These are phyloP conservation scores for Fraxinus latifolia DNA, from an alignment of 305 asterid species.

Conservation along the genomic window DNA sequence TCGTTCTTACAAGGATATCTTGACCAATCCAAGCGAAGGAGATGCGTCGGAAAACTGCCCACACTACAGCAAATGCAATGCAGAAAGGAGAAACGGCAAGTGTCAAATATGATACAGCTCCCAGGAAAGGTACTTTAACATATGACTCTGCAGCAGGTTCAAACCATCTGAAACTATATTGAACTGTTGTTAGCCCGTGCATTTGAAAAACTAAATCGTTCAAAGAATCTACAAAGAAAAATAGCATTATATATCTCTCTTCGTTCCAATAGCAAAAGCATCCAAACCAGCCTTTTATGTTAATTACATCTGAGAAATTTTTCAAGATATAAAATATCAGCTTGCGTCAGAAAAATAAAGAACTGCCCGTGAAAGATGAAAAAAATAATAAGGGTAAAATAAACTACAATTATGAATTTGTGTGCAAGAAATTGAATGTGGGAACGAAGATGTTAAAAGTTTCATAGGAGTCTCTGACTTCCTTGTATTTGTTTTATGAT, in stretches of 20 bases:
- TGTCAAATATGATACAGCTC: conserved; percentile 80
- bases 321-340: not conserved
- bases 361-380: not conserved
- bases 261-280: not conserved
- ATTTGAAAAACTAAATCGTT: conserved; percentile 23
- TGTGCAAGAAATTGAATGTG: not conserved
- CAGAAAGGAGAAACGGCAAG: conserved; percentile 89
- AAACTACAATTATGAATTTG: not conserved
- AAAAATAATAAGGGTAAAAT: not conserved
- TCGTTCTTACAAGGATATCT: conserved; percentile 81
- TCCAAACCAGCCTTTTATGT: not conserved
- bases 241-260: not conserved
- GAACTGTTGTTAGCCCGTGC: conserved; percentile 31
- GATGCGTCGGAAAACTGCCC: conserved; percentile 75
- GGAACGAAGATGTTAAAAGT: not conserved
- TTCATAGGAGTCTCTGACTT: not conserved
- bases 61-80: conserved; percentile 72
- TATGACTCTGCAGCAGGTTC: conserved; percentile 62
- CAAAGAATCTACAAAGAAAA: not conserved
- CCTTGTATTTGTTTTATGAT: not conserved
- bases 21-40: conserved; percentile 98
- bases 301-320: not conserved
- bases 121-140: conserved; percentile 72
- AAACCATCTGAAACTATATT: conserved; percentile 89
- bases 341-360: not conserved